Evolutionary conservation across 352 stramenopile genomes (phyloP).

Genomic region (Phytophthora capsici): DNA sequence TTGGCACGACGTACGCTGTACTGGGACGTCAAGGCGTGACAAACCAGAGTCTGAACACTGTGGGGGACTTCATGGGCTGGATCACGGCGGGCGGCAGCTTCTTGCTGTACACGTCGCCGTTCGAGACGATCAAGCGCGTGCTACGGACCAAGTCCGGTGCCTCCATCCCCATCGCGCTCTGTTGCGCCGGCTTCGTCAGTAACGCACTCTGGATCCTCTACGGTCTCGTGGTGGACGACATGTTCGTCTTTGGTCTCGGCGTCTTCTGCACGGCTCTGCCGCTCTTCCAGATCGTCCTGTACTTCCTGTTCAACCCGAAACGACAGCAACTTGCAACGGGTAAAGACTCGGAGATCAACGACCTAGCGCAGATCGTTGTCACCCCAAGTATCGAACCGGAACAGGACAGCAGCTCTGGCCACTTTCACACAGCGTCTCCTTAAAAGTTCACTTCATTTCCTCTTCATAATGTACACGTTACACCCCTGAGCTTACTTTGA

Average conservation of each 20-base stretch:
- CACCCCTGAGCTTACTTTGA: conserved; percentile 7
- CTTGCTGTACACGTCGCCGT: conserved; percentile 35
- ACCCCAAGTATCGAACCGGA: conserved; percentile 2
- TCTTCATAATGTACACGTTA: too few species aligned
- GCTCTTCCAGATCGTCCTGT: conserved; percentile 46
- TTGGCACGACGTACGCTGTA: conserved; percentile 37
- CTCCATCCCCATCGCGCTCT: conserved; percentile 47
- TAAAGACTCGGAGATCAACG: conserved; percentile 1
- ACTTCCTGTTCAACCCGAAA: conserved; percentile 41
- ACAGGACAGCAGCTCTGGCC: background rate
- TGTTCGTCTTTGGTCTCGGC: conserved; percentile 46
- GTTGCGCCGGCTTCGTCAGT: conserved; percentile 34
- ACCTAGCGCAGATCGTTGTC: conserved; percentile 1
- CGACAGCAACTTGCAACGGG: conserved; percentile 8
- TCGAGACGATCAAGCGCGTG: conserved; percentile 39
- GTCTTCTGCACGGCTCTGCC: conserved; percentile 41
- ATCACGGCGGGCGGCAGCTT: conserved; percentile 36
- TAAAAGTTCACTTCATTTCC: background rate
- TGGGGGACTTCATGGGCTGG: conserved; percentile 36
- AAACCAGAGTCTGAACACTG: conserved; percentile 23
- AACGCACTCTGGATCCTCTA: conserved; percentile 49
- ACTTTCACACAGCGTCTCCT: conserved; percentile 9
- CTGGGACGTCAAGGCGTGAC: conserved; percentile 36
- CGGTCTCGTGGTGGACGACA: conserved; percentile 36
- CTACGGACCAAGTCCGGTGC: conserved; percentile 31